Conservation (phyloP, 257 asterid species). For the Plantago major region DNA sequence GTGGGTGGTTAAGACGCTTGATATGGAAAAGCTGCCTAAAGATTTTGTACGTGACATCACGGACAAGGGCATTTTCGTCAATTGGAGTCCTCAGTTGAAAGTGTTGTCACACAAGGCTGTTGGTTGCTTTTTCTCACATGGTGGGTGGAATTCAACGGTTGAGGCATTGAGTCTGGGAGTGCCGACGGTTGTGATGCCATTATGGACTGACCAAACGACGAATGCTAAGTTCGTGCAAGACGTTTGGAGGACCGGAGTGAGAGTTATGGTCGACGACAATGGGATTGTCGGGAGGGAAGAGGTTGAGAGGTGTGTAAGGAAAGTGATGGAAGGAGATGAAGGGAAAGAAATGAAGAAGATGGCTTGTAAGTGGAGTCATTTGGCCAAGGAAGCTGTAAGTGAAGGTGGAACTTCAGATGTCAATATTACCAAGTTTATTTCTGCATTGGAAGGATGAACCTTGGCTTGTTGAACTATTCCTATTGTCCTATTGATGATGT, state of each 20-base stretch:
- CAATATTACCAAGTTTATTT: slow-evolving; percentile 38
- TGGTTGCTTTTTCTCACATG: slow-evolving; percentile 69
- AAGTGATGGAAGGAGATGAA: slow-evolving; percentile 47
- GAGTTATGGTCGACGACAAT: slow-evolving; percentile 35
- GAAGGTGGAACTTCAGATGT: slow-evolving; percentile 61
- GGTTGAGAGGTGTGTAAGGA: slow-evolving; percentile 47
- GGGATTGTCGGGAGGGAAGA: slow-evolving; percentile 59
- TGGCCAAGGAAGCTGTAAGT: slow-evolving; percentile 55
- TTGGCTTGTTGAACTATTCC: no score
- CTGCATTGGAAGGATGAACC: slow-evolving; percentile 9
- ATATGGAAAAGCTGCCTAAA: slow-evolving; percentile 35
- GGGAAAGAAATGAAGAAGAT: slow-evolving; percentile 55
- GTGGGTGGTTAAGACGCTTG: slow-evolving; percentile 52
- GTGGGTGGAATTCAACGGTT: slow-evolving; percentile 78
- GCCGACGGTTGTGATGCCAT: slow-evolving; percentile 80
- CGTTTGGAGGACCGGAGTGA: slow-evolving; percentile 55
- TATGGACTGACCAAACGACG: slow-evolving; percentile 76
- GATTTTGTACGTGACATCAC: slow-evolving; percentile 19
- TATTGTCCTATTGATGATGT: no score
- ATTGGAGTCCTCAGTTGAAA: slow-evolving; percentile 63
- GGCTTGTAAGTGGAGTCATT: slow-evolving; percentile 46
- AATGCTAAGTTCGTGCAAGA: slow-evolving; percentile 66
- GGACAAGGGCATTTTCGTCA: slow-evolving; percentile 37
- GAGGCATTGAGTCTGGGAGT: slow-evolving; percentile 70
- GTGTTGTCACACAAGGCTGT: slow-evolving; percentile 46